Evolutionary conservation across 768 basidiomycete genomes (phyloP).

Genomic region (Pilatotrama ljubarskyi): DNA sequence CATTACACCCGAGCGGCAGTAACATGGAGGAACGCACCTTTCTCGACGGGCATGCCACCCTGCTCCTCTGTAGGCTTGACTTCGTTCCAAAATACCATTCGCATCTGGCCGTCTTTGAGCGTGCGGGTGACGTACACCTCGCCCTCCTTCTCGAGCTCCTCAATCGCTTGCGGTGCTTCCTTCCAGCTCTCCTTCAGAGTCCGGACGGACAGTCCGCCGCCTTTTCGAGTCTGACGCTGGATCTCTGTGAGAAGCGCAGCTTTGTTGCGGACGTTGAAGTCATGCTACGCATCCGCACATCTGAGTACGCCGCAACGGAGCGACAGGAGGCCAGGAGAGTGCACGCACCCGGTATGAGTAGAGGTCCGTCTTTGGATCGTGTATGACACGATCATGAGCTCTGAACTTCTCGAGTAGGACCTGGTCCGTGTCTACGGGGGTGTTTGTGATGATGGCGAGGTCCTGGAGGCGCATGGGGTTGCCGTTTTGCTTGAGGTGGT

Average conservation of each 20-base stretch:
- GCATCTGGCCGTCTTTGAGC: slow-evolving; percentile 76
- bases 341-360: slow-evolving; percentile 83
- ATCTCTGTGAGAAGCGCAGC: slow-evolving; percentile 82
- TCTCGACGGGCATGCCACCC: slow-evolving; percentile 73
- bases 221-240: slow-evolving; percentile 79
- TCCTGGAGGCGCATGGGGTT: slow-evolving; percentile 85
- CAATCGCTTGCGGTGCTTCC: slow-evolving; percentile 78
- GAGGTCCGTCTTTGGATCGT: slow-evolving; percentile 81
- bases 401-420: slow-evolving; percentile 79
- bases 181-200: slow-evolving; percentile 91
- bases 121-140: slow-evolving; percentile 88
- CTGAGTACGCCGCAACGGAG: not conserved
- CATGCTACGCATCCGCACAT: slow-evolving; percentile 54
- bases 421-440: slow-evolving; percentile 71
- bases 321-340: not conserved
- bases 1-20: not conserved
- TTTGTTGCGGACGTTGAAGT: slow-evolving; percentile 84
- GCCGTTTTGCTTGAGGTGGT: slow-evolving; percentile 70
- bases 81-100: slow-evolving; percentile 91
- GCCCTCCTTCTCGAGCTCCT: slow-evolving; percentile 87
- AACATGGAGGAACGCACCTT: slow-evolving; percentile 52
- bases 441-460: slow-evolving; percentile 76
- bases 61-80: slow-evolving; percentile 73
- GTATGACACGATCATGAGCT: slow-evolving; percentile 74
- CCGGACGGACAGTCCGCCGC: slow-evolving; percentile 82